Conservation (phyloP, 768 basidiomycete species). For the Termitomyces sp. region DNA sequence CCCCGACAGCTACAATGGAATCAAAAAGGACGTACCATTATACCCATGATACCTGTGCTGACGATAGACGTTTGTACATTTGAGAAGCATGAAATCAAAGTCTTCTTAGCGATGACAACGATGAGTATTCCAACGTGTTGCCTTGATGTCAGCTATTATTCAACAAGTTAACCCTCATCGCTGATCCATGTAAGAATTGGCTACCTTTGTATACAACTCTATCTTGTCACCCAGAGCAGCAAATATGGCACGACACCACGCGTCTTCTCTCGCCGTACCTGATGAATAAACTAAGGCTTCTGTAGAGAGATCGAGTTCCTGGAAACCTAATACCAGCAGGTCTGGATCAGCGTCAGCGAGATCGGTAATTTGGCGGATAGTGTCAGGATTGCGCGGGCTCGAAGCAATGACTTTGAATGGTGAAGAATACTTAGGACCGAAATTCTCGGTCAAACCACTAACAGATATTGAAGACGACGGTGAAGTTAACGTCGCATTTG, state of each 20-base stretch:
- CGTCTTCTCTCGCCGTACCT: conserved; percentile 58
- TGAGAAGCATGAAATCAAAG: conserved; percentile 42
- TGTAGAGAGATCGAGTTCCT: conserved; percentile 75
- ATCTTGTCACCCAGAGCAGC: conserved; percentile 68
- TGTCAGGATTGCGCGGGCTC: background rate
- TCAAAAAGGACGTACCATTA: conserved; percentile 50
- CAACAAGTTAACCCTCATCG: background rate
- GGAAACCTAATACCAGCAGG: conserved; percentile 70
- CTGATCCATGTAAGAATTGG: background rate
- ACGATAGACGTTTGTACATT: conserved; percentile 46
- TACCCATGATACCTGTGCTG: conserved; percentile 73
- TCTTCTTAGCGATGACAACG: conserved; percentile 47
- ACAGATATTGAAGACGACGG: conserved; percentile 18
- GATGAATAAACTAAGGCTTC: conserved; percentile 73
- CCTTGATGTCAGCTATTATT: conserved; percentile 1
- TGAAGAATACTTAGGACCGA: background rate
- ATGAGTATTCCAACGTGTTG: conserved; percentile 8
- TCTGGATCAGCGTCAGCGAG: conserved; percentile 47
- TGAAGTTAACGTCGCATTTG: conserved; percentile 19
- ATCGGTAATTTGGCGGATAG: background rate
- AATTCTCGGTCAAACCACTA: no score
- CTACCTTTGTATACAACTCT: conserved; percentile 62
- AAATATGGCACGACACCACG: conserved; percentile 63
- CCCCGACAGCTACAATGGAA: background rate
- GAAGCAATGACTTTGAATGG: background rate